Evolutionary conservation across 2,329 filamentous ascomycete species (phyloP).

Genomic region (Parastagonospora nodorum): DNA sequence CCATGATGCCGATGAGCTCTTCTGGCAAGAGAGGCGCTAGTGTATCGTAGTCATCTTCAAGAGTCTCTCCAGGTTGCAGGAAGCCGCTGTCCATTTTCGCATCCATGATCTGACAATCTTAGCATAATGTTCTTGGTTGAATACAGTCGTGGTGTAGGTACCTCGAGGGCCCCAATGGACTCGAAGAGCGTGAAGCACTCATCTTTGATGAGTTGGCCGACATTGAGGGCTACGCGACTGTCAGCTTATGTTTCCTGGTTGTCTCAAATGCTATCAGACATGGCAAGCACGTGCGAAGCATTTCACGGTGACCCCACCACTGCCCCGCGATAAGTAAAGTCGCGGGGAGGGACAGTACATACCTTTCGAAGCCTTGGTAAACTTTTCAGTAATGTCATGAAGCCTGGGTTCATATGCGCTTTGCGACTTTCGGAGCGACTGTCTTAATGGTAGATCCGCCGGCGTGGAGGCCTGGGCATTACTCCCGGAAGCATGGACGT

Average conservation of each 20-base stretch:
- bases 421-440: conserved; percentile 26
- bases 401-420: conserved; percentile 42
- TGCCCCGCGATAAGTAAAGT: conserved; percentile 2
- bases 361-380: conserved; percentile 59
- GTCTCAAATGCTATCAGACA: background rate
- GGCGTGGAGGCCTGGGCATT: conserved; percentile 18
- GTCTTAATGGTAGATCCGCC: conserved; percentile 37
- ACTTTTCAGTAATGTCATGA: conserved; percentile 62
- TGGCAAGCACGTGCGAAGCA: conserved; percentile 5
- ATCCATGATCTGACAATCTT: conserved; percentile 81
- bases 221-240: conserved; percentile 64
- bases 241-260: conserved; percentile 15
- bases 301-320: conserved; percentile 15
- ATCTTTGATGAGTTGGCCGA: conserved; percentile 91
- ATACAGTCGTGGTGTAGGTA: conserved; percentile 23
- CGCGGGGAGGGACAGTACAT: conserved; percentile 16
- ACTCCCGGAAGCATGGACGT: conserved; percentile 19
- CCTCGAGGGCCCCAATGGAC: conserved; percentile 83
- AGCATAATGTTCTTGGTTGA: background rate
- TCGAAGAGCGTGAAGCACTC: conserved; percentile 92
- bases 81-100: conserved; percentile 98
- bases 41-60: conserved; percentile 83
- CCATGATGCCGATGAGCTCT: conserved; percentile 90
- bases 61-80: conserved; percentile 75
- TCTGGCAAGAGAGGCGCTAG: conserved; percentile 69